A percentile compares a stretch with the other conserved stretches of the same genome.
phyloP scores from a whole-genome alignment of 345 rosid genomes.

The Hibiscus tridactylites region DNA sequence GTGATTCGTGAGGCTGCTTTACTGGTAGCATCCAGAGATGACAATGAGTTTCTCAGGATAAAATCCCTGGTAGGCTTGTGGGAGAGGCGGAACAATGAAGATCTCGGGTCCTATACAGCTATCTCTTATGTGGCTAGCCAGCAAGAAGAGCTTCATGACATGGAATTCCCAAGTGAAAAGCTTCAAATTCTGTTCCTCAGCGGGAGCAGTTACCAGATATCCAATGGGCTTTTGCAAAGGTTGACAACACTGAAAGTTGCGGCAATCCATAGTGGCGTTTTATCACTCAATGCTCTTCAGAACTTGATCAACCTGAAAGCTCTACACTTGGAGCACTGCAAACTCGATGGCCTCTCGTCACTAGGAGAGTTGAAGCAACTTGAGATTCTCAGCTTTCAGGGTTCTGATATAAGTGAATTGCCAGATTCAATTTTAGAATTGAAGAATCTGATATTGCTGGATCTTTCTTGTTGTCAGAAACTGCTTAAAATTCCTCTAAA shows the following conservation, averaged over 20 bases:
- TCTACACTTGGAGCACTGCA: not conserved
- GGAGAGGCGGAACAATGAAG: not conserved
- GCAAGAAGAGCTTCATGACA: not conserved
- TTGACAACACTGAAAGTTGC: not conserved
- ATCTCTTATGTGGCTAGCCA: not conserved
- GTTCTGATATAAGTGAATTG: not conserved
- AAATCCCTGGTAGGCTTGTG: not conserved
- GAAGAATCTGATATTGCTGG: not conserved
- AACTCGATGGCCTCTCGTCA: not conserved
- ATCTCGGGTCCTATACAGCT: not conserved
- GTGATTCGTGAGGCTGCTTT: not conserved
- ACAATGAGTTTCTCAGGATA: not conserved
- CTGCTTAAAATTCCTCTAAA: not conserved
- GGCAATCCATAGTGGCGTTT: not conserved
- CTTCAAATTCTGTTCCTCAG: not conserved
- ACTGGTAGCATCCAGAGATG: not conserved
- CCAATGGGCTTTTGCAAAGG: not conserved
- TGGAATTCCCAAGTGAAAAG: not conserved
- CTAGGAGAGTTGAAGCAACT: not conserved
- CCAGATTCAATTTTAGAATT: not conserved
- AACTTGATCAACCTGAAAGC: not conserved
- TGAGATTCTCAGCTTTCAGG: not conserved
- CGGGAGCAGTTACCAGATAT: not conserved
- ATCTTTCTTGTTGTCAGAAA: not conserved
- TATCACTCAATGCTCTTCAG: not conserved